Evolutionary conservation across 2,329 filamentous ascomycete species (phyloP).

Genomic region (Beauveria sp.): DNA sequence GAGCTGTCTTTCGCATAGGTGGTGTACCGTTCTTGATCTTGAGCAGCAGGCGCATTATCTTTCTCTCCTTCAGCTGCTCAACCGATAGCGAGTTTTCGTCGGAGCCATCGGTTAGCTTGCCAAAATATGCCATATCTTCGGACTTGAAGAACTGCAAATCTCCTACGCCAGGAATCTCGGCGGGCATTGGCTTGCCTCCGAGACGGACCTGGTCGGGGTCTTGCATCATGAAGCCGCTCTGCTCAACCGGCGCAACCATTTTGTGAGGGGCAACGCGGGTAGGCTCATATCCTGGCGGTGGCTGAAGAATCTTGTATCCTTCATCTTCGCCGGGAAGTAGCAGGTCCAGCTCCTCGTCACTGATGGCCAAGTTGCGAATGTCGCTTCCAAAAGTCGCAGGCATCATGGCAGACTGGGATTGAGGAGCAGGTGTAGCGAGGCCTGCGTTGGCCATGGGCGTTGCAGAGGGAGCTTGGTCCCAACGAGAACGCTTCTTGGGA

Average conservation of each 20-base stretch:
- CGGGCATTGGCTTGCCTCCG: slow-evolving; percentile 84
- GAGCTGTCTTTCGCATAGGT: slow-evolving; percentile 95
- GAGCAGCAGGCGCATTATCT: slow-evolving; percentile 92
- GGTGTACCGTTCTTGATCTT: slow-evolving; percentile 99
- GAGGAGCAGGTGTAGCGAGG: slow-evolving; percentile 71
- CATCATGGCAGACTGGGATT: slow-evolving; percentile 47
- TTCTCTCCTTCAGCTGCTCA: slow-evolving; percentile 93
- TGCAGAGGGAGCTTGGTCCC: slow-evolving; percentile 82
- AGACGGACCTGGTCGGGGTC: slow-evolving; percentile 78
- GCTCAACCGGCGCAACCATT: slow-evolving; percentile 64
- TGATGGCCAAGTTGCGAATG: slow-evolving; percentile 73
- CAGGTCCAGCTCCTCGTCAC: slow-evolving; percentile 88
- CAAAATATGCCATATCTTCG: slow-evolving; percentile 98
- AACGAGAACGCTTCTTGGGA: slow-evolving; percentile 72
- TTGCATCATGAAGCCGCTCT: slow-evolving; percentile 93
- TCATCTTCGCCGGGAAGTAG: slow-evolving; percentile 83
- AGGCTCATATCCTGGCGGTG: slow-evolving; percentile 86
- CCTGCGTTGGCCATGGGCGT: slow-evolving; percentile 67
- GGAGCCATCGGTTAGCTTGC: slow-evolving; percentile 88
- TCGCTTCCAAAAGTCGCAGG: slow-evolving; percentile 72
- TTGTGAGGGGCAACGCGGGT: slow-evolving; percentile 70
- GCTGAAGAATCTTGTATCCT: slow-evolving; percentile 86
- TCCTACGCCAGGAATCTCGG: slow-evolving; percentile 90
- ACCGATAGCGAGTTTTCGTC: slow-evolving; percentile 89
- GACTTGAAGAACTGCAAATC: slow-evolving; percentile 98